Evolutionary conservation across 1,139 yeast species (phyloP).

Genomic region (Diutina neorugosa): DNA sequence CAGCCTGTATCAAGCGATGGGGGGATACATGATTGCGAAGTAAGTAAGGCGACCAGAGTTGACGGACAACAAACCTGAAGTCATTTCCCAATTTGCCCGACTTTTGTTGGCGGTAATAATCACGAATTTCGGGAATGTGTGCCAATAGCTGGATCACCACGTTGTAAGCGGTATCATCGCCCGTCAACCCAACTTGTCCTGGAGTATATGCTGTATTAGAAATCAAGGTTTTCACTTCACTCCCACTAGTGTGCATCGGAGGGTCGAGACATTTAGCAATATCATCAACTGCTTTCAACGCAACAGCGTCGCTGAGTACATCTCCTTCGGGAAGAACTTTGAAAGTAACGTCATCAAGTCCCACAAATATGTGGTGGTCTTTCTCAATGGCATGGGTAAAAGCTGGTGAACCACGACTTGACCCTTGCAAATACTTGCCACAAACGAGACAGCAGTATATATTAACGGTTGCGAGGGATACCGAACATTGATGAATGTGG

Average conservation of each 20-base stretch:
- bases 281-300: conserved; percentile 30
- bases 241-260: conserved; percentile 15
- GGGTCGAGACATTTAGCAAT: conserved; percentile 33
- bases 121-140: conserved; percentile 22
- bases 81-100: conserved; percentile 11
- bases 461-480: conserved; percentile 46
- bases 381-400: conserved; percentile 52
- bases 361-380: conserved; percentile 54
- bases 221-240: conserved; percentile 24
- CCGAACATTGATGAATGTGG: conserved; percentile 52
- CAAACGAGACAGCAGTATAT: conserved; percentile 66
- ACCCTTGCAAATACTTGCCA: conserved; percentile 65
- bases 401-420: conserved; percentile 52
- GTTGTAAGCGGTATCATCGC: conserved; percentile 35
- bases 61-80: conserved; percentile 37
- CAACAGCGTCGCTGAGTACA: conserved; percentile 18
- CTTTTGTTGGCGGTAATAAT: conserved; percentile 4
- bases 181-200: conserved; percentile 55
- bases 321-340: conserved; percentile 53
- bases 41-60: conserved; percentile 51
- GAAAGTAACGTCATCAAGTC: conserved; percentile 34
- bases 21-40: conserved; percentile 57
- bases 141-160: conserved; percentile 44
- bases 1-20: conserved; percentile 44
- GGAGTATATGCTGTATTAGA: conserved; percentile 34